Percentiles rank a stretch among this genome's conserved stretches.
Evolutionary conservation across 768 basidiomycete genomes (phyloP).

Genomic region (Boletus bicolor): DNA sequence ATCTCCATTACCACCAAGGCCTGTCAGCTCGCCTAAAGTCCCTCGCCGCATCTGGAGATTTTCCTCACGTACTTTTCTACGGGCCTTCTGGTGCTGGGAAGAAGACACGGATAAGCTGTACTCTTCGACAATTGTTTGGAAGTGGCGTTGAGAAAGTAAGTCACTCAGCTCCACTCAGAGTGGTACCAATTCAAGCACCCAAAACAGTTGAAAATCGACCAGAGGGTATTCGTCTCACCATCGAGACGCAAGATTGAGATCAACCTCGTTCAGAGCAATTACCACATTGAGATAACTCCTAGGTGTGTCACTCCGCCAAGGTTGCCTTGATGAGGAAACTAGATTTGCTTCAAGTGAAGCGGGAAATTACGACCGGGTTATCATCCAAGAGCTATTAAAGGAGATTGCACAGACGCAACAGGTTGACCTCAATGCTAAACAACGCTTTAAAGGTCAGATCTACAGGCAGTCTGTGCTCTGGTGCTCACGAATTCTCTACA

Average conservation of each 20-base stretch:
- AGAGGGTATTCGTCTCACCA: conserved; percentile 91
- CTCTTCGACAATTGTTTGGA: conserved; percentile 85
- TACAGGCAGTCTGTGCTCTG: neutral
- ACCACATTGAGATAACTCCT: conserved; percentile 95
- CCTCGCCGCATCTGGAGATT: conserved; percentile 85
- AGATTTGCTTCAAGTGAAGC: conserved; percentile 67
- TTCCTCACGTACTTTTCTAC: conserved; percentile 97
- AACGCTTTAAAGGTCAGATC: conserved; percentile 88
- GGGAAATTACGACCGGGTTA: conserved; percentile 90
- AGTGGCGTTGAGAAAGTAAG: conserved; percentile 87
- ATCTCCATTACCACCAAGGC: conserved; percentile 82
- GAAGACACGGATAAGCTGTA: conserved; percentile 93
- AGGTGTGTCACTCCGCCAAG: conserved; percentile 51
- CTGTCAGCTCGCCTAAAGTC: conserved; percentile 80
- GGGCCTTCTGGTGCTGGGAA: conserved; percentile 97
- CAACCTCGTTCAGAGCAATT: conserved; percentile 97
- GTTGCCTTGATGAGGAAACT: neutral
- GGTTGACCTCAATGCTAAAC: conserved; percentile 92
- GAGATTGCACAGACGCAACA: conserved; percentile 99
- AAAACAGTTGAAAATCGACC: conserved; percentile 90
- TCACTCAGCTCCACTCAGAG: neutral
- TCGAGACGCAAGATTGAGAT: conserved; percentile 93
- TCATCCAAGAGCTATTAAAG: conserved; percentile 95
- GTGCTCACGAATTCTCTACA: conserved; percentile 29
- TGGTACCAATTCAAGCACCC: neutral